Evolutionary conservation across 345 rosid species (phyloP).

Genomic region (Salix dunnii): DNA sequence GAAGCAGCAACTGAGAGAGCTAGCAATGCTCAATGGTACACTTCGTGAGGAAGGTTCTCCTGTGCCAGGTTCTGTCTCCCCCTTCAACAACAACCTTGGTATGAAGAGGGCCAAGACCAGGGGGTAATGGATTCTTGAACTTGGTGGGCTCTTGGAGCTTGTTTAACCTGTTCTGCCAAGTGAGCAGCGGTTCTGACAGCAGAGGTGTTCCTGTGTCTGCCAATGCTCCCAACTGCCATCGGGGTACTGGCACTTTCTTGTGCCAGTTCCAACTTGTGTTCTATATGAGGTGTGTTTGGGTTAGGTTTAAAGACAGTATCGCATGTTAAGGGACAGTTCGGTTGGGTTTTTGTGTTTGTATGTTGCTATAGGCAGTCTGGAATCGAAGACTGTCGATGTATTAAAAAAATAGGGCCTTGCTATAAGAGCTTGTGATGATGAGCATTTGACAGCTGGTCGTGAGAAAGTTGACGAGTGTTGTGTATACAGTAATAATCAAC

Average conservation of each 20-base stretch:
- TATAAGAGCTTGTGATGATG: constrained; percentile 20
- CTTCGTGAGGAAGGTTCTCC: constrained; percentile 92
- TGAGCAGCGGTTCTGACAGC: constrained; percentile 25
- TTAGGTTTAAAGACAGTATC: constrained; percentile 17
- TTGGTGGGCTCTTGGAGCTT: constrained; percentile 29
- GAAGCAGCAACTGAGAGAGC: constrained; percentile 95
- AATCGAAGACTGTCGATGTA: constrained; percentile 12
- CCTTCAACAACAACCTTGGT: constrained; percentile 79
- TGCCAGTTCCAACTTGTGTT: constrained; percentile 41
- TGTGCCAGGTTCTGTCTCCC: constrained; percentile 89
- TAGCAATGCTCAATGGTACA: constrained; percentile 88
- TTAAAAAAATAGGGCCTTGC: constrained; percentile 1
- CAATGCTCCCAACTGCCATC: constrained; percentile 39
- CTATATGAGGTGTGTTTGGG: constrained; percentile 36
- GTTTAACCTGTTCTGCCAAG: constrained; percentile 22
- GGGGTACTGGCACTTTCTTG: constrained; percentile 40
- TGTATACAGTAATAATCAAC: constrained; percentile 12
- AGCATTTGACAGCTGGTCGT: constrained; percentile 17
- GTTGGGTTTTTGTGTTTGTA: constrained; percentile 10
- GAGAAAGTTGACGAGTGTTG: constrained; percentile 13
- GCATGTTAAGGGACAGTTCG: constrained; percentile 11
- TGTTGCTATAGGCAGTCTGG: constrained; percentile 18
- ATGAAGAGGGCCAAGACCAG: constrained; percentile 97
- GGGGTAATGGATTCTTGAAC: constrained; percentile 38
- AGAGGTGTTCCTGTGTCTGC: constrained; percentile 30